Percentiles rank a stretch among this genome's conserved stretches.
These are phyloP conservation scores for Fusarium falciforme DNA, from an alignment of 2,329 filamentous ascomycete species.

Conservation along the genomic window DNA sequence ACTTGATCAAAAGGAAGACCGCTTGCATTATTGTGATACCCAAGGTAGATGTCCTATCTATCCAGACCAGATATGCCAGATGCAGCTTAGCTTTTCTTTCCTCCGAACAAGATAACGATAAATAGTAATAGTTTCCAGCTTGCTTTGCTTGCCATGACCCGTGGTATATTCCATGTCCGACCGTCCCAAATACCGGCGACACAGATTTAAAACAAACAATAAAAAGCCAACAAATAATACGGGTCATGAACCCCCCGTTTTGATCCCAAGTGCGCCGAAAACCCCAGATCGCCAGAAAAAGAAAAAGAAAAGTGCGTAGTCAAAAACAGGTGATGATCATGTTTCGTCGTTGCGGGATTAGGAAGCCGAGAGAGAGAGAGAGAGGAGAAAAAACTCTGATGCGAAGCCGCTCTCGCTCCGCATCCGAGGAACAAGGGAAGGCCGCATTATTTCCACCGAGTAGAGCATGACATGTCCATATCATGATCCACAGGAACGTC, in stretches of 20 bases:
- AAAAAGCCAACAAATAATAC: neutral
- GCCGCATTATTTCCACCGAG: neutral
- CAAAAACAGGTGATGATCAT: conserved; percentile 9
- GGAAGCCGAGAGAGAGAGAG: neutral
- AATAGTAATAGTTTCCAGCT: neutral
- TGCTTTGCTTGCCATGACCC: neutral
- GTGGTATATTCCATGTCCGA: conserved; percentile 28
- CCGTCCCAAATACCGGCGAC: conserved; percentile 8
- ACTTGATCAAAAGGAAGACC: neutral
- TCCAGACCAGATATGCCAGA: neutral
- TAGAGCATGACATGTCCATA: neutral
- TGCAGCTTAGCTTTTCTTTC: neutral
- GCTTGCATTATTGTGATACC: neutral
- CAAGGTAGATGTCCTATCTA: neutral
- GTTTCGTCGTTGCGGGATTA: conserved; percentile 2
- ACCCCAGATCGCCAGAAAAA: conserved; percentile 23
- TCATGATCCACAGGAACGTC: neutral
- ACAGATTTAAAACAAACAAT: neutral
- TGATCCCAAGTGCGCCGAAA: conserved; percentile 18
- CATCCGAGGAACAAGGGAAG: neutral
- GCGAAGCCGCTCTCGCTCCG: neutral
- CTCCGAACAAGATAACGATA: neutral
- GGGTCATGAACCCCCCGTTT: conserved; percentile 14
- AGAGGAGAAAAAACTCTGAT: neutral
- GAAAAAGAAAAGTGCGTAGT: neutral